These are phyloP conservation scores for Phytophthora pisi DNA, from an alignment of 352 stramenopile genomes.

Conservation along the genomic window DNA sequence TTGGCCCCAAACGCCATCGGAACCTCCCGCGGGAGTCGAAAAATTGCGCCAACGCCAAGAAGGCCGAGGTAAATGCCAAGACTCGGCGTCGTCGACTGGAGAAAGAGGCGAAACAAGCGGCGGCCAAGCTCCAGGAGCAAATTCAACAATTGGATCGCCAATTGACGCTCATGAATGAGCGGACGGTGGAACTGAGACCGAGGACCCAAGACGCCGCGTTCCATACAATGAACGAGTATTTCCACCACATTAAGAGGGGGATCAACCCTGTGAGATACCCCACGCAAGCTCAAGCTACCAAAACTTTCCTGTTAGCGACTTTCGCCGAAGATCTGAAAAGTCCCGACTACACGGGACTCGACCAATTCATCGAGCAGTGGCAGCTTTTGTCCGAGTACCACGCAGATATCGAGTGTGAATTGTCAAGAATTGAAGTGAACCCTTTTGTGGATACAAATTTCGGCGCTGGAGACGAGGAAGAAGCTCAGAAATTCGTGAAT, in stretches of 20 bases:
- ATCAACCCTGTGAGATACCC: slow-evolving; percentile 13
- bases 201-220: slow-evolving; percentile 38
- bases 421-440: slow-evolving; percentile 16
- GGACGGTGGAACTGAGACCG: neutral
- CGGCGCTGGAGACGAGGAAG: slow-evolving; percentile 1
- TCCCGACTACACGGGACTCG: slow-evolving; percentile 40
- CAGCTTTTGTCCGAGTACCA: slow-evolving; percentile 41
- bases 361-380: slow-evolving; percentile 37
- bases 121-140: neutral
- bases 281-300: slow-evolving; percentile 3
- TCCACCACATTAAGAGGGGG: slow-evolving; percentile 30
- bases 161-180: slow-evolving; percentile 2
- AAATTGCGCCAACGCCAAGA: slow-evolving; percentile 20
- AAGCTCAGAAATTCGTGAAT: slow-evolving; percentile 18
- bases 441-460: slow-evolving; percentile 1
- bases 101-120: neutral
- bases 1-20: slow-evolving; percentile 1
- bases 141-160: slow-evolving; percentile 5
- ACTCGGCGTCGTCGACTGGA: slow-evolving; percentile 3
- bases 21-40: slow-evolving; percentile 2
- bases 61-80: neutral
- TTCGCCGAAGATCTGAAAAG: slow-evolving; percentile 38
- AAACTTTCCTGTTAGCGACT: slow-evolving; percentile 29
- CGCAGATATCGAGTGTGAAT: slow-evolving; percentile 25
- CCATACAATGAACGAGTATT: slow-evolving; percentile 39